phyloP scores from a whole-genome alignment of 169 alveolate species.

The Plasmodium adleri region DNA sequence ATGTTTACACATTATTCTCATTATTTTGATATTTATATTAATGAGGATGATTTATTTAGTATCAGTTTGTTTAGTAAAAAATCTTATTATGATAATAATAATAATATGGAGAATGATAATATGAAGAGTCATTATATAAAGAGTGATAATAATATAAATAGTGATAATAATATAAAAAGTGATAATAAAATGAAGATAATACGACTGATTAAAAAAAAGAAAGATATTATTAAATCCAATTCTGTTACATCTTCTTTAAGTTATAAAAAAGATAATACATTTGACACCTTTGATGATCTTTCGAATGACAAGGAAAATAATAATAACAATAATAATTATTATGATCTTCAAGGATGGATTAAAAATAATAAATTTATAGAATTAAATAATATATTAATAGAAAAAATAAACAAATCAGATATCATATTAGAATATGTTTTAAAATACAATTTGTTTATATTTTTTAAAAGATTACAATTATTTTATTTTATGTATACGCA shows the following conservation, averaged over 20 bases:
- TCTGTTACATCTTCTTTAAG: background rate
- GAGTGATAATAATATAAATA: too few species aligned
- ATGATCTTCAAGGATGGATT: too few species aligned
- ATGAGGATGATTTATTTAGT: background rate
- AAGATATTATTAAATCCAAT: too few species aligned
- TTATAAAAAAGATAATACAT: background rate
- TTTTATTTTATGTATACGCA: slow-evolving; percentile 14
- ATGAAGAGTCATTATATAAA: too few species aligned
- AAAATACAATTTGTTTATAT: slow-evolving; percentile 19
- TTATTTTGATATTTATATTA: slow-evolving; percentile 24
- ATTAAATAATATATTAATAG: slow-evolving; percentile 13
- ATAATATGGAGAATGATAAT: too few species aligned
- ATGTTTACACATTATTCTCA: slow-evolving; percentile 4
- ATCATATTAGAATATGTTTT: slow-evolving; percentile 2
- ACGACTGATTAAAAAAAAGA: too few species aligned
- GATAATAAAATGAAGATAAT: too few species aligned
- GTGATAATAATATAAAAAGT: too few species aligned
- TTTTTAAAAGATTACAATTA: slow-evolving; percentile 27
- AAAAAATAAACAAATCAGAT: background rate
- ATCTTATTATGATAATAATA: background rate
- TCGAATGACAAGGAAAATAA: background rate
- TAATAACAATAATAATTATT: background rate
- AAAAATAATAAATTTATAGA: slow-evolving; percentile 3
- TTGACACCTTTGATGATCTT: background rate
- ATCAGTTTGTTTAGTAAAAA: slow-evolving; percentile 17